Percentiles rank a stretch among this genome's conserved stretches.
Conservation (phyloP, 2,329 filamentous ascomycete genomes). For the Scedosporium minutisporum region DNA sequence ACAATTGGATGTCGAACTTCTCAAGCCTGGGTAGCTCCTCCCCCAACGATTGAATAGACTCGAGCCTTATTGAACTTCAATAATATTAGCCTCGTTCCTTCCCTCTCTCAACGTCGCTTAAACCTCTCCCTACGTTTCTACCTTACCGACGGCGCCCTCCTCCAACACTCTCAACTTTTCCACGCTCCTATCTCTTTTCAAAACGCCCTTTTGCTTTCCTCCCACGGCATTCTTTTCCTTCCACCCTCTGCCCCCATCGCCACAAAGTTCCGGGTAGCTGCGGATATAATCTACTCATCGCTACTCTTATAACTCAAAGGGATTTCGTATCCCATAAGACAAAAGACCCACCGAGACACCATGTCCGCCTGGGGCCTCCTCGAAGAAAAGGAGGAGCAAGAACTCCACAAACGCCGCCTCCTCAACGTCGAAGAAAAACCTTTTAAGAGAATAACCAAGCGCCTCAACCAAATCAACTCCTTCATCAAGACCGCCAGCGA, state of each 20-base stretch:
- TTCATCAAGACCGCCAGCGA: constrained; percentile 25
- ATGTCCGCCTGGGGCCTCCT: constrained; percentile 55
- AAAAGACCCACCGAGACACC: constrained; percentile 1
- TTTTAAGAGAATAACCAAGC: constrained; percentile 80
- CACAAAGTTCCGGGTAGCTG: no score
- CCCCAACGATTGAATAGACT: no score
- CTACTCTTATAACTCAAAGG: not conserved
- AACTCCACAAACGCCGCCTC: constrained; percentile 78
- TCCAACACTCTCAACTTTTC: not conserved
- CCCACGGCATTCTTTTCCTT: no score
- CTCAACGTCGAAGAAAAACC: constrained; percentile 87
- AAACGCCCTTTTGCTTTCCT: not conserved
- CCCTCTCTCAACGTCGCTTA: not conserved
- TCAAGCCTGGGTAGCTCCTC: no score
- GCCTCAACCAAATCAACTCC: constrained; percentile 53
- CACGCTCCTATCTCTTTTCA: constrained; percentile 1
- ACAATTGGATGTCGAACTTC: no score
- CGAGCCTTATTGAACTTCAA: no score
- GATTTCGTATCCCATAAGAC: not conserved
- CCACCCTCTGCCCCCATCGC: no score
- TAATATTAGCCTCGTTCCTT: not conserved
- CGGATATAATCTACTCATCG: not conserved
- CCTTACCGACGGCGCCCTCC: not conserved
- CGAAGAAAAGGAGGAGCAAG: constrained; percentile 67
- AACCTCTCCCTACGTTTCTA: no score